phyloP scores from a whole-genome alignment of 2,329 filamentous ascomycete genomes.

The Aspergillus persii region DNA sequence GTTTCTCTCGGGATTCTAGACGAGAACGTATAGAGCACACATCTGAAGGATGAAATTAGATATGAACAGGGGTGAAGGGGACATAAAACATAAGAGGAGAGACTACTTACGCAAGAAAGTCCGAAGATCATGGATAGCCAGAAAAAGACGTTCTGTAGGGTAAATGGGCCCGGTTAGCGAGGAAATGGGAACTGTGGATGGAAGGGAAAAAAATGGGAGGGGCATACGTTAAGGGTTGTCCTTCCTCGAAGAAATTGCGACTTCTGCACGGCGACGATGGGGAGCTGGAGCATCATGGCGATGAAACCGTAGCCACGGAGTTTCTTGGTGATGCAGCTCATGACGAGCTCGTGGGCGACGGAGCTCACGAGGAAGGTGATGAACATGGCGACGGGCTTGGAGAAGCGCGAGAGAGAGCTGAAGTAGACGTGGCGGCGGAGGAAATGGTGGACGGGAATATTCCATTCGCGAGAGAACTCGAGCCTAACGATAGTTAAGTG shows the following conservation, averaged over 20 bases:
- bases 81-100: too few relatives aligned
- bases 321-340: conserved; percentile 98
- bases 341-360: conserved; percentile 88
- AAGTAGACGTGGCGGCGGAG: conserved; percentile 91
- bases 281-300: conserved; percentile 94
- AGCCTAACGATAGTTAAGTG: conserved; percentile 56
- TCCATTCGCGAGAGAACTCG: conserved; percentile 95
- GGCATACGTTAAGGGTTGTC: conserved; percentile 67
- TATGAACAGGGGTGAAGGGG: neutral
- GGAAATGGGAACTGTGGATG: neutral
- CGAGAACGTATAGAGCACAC: conserved; percentile 60
- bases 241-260: conserved; percentile 71
- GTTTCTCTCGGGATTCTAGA: conserved; percentile 32
- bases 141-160: conserved; percentile 69
- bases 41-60: conserved; percentile 41
- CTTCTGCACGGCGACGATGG: conserved; percentile 87
- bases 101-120: conserved; percentile 66
- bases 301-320: conserved; percentile 89
- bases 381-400: conserved; percentile 72
- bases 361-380: conserved; percentile 92
- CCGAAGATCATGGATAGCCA: conserved; percentile 92
- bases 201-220: neutral
- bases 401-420: conserved; percentile 73
- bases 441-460: conserved; percentile 95
- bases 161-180: neutral